A percentile compares a stretch with the other conserved stretches of the same genome.
phyloP scores from a whole-genome alignment of 345 rosid species.

The Melaleuca alternifolia region DNA sequence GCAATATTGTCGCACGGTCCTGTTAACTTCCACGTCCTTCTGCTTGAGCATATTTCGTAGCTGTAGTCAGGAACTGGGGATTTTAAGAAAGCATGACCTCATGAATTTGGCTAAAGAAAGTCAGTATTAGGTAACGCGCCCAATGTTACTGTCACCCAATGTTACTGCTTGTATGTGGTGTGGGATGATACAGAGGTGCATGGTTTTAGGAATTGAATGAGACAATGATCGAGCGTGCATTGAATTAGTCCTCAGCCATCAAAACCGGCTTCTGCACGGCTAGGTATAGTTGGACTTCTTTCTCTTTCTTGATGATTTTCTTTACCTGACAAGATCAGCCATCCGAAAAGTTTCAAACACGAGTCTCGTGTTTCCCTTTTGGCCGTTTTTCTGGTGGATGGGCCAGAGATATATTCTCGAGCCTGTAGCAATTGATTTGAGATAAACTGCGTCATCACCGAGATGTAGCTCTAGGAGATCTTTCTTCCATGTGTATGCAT shows the following conservation, averaged over 20 bases:
- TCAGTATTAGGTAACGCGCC: not conserved
- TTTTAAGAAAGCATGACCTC: not conserved
- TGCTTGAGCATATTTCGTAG: not conserved
- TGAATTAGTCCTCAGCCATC: not conserved
- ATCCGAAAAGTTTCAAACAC: not conserved
- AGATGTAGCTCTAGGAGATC: not conserved
- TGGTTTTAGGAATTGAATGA: not conserved
- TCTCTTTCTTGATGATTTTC: not conserved
- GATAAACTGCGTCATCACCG: not conserved
- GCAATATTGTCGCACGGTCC: conserved; percentile 1
- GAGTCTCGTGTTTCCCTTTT: not conserved
- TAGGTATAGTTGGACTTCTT: not conserved
- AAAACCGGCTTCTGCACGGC: not conserved
- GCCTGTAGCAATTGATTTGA: not conserved
- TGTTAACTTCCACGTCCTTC: conserved; percentile 4
- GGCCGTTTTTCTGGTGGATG: not conserved
- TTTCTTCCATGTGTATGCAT: not conserved
- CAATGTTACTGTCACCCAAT: too few species aligned
- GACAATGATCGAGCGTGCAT: not conserved
- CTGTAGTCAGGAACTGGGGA: not conserved
- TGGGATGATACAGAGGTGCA: not conserved
- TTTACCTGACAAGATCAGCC: not conserved
- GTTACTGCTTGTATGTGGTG: not conserved
- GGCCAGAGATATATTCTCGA: not conserved
- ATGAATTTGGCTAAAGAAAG: not conserved